Evolutionary conservation across 2,329 filamentous ascomycete species (phyloP).

Genomic region (Microdochium trichocladiopsis): DNA sequence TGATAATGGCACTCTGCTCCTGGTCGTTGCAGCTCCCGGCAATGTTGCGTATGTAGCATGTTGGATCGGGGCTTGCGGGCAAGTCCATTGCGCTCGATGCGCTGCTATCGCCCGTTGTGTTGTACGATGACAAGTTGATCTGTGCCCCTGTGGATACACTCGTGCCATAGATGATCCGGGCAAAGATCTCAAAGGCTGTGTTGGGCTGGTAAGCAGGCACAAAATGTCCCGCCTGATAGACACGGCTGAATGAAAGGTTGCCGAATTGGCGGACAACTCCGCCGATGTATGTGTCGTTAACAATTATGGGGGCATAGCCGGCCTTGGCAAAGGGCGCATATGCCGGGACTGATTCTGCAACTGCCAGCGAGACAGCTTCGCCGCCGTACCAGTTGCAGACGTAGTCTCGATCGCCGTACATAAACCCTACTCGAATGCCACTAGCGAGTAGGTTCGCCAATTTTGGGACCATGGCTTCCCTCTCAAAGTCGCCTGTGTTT

Average conservation of each 20-base stretch:
- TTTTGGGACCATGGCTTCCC: constrained; percentile 13
- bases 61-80: constrained; percentile 32
- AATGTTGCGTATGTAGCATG: constrained; percentile 48
- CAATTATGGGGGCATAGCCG: constrained; percentile 40
- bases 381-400: constrained; percentile 24
- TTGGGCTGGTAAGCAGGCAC: constrained; percentile 48
- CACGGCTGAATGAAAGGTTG: constrained; percentile 39
- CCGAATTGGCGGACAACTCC: constrained; percentile 45
- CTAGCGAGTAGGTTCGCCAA: constrained; percentile 19
- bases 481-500: constrained; percentile 36
- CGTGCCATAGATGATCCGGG: constrained; percentile 35
- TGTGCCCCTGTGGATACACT: constrained; percentile 35
- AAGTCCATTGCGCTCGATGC: constrained; percentile 39
- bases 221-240: constrained; percentile 33
- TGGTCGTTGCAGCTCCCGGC: constrained; percentile 40
- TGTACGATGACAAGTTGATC: constrained; percentile 36
- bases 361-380: constrained; percentile 22
- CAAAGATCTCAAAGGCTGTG: constrained; percentile 39
- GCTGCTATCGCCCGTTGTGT: constrained; percentile 40
- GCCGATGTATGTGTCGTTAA: constrained; percentile 37
- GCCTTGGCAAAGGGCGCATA: constrained; percentile 27
- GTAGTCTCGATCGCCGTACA: constrained; percentile 22
- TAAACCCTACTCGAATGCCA: constrained; percentile 16
- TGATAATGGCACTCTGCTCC: constrained; percentile 22
- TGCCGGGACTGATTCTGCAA: constrained; percentile 22